A percentile compares a stretch with the other conserved stretches of the same genome.
These are phyloP conservation scores for Moesziomyces antarcticus DNA, from an alignment of 1,284 basidiomycete genomes.

Conservation along the genomic window DNA sequence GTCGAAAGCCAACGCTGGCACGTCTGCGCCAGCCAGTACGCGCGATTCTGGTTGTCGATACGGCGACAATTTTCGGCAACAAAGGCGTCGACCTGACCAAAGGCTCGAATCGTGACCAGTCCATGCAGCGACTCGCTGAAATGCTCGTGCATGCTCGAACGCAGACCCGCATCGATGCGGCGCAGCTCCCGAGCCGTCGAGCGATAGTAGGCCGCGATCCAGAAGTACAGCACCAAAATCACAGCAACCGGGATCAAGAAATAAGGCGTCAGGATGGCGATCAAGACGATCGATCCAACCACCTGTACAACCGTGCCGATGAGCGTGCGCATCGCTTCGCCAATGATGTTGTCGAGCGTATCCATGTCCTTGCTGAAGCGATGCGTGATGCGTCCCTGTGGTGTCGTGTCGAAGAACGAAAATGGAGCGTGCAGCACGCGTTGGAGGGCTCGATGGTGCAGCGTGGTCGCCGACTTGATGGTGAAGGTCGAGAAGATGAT, in stretches of 20 bases:
- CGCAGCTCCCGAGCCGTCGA: conserved; percentile 37
- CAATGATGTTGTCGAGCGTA: conserved; percentile 62
- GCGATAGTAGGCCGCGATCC: conserved; percentile 42
- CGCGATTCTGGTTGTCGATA: conserved; percentile 43
- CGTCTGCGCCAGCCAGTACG: conserved; percentile 49
- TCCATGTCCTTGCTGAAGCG: conserved; percentile 64
- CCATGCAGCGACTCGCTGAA: conserved; percentile 47
- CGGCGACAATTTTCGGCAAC: conserved; percentile 25
- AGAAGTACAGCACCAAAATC: conserved; percentile 71
- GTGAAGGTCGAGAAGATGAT: conserved; percentile 36
- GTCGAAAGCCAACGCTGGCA: conserved; percentile 70
- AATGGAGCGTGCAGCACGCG: conserved; percentile 44
- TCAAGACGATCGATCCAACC: conserved; percentile 79
- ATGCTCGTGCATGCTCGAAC: conserved; percentile 49
- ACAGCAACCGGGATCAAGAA: conserved; percentile 77
- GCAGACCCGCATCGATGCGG: conserved; percentile 32
- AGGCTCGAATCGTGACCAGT: conserved; percentile 37
- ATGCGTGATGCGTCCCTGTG: conserved; percentile 49
- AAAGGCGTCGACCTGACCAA: conserved; percentile 30
- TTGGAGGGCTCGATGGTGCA: conserved; percentile 32
- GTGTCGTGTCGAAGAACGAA: conserved; percentile 55
- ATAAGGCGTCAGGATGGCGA: conserved; percentile 82
- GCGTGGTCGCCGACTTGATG: conserved; percentile 20
- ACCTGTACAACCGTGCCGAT: conserved; percentile 76
- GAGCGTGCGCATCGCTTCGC: conserved; percentile 82